These are phyloP conservation scores for Penicillium nordicum DNA, from an alignment of 2,329 filamentous ascomycete species.

Conservation along the genomic window DNA sequence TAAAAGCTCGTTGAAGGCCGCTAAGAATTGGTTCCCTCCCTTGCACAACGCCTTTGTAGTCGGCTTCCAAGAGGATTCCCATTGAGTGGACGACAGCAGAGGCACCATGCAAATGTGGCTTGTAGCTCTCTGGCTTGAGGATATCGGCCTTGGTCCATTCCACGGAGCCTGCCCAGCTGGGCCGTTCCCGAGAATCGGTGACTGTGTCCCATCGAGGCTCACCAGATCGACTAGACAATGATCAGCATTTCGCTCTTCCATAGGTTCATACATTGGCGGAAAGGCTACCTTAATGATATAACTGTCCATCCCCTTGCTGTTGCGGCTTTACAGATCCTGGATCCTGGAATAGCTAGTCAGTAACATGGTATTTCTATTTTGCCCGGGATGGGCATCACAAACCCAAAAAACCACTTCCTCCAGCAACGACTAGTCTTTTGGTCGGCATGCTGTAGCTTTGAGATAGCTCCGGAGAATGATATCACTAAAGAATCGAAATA, in stretches of 20 bases:
- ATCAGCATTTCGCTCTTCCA: constrained; percentile 5
- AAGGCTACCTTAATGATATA: constrained; percentile 75
- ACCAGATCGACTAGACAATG: constrained; percentile 70
- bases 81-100: constrained; percentile 90
- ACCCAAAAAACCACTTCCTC: constrained; percentile 89
- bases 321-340: constrained; percentile 85
- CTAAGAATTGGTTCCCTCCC: constrained; percentile 78
- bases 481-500: neutral
- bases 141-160: constrained; percentile 88
- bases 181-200: constrained; percentile 66
- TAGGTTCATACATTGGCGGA: neutral
- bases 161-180: constrained; percentile 77
- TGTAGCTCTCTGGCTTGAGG: constrained; percentile 76
- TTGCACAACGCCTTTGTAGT: constrained; percentile 90
- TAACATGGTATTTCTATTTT: neutral
- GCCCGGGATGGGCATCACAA: constrained; percentile 26
- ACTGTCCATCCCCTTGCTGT: constrained; percentile 85
- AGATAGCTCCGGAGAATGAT: constrained; percentile 13
- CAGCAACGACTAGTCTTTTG: constrained; percentile 85
- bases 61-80: constrained; percentile 93
- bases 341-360: constrained; percentile 45
- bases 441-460: constrained; percentile 47
- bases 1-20: constrained; percentile 76
- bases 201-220: constrained; percentile 80
- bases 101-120: constrained; percentile 68